A percentile compares a stretch with the other conserved stretches of the same genome.
Evolutionary conservation across 2,329 filamentous ascomycete genomes (phyloP).

Genomic region (Aquanectria penicillioides): DNA sequence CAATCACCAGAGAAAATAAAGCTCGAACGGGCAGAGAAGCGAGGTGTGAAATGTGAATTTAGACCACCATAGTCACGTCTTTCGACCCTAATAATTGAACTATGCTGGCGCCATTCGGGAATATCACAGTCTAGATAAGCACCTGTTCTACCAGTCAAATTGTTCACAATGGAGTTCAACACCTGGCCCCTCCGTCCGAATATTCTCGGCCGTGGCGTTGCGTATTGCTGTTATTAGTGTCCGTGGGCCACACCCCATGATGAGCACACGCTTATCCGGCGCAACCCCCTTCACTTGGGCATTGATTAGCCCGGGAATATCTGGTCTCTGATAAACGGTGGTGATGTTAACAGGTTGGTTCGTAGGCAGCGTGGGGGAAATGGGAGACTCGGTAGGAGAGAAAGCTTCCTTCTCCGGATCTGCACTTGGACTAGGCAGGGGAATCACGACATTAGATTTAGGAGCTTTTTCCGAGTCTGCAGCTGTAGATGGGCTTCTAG

Average conservation of each 20-base stretch:
- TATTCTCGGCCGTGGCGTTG: constrained; percentile 51
- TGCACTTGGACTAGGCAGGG: not conserved
- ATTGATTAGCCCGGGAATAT: constrained; percentile 49
- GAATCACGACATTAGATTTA: constrained; percentile 3
- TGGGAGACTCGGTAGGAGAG: constrained; percentile 10
- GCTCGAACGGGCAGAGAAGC: no score
- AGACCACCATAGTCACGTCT: no score
- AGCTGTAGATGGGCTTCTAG: constrained; percentile 5
- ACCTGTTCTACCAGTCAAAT: constrained; percentile 52
- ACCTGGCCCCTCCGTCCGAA: constrained; percentile 52
- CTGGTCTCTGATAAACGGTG: constrained; percentile 49
- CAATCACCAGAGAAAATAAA: no score
- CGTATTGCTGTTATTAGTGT: constrained; percentile 54
- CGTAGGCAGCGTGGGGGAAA: not conserved
- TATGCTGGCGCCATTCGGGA: no score
- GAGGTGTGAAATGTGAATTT: not conserved
- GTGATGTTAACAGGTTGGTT: constrained; percentile 28
- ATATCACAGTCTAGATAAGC: not conserved
- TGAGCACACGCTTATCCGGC: constrained; percentile 47
- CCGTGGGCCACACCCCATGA: constrained; percentile 59
- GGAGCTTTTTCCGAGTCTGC: constrained; percentile 25
- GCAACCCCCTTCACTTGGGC: constrained; percentile 41
- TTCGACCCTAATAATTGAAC: no score
- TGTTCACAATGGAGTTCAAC: constrained; percentile 61
- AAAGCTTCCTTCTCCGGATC: constrained; percentile 33